Evolutionary conservation across 2,329 filamentous ascomycete genomes (phyloP).

Genomic region (Ramularia endophylla): DNA sequence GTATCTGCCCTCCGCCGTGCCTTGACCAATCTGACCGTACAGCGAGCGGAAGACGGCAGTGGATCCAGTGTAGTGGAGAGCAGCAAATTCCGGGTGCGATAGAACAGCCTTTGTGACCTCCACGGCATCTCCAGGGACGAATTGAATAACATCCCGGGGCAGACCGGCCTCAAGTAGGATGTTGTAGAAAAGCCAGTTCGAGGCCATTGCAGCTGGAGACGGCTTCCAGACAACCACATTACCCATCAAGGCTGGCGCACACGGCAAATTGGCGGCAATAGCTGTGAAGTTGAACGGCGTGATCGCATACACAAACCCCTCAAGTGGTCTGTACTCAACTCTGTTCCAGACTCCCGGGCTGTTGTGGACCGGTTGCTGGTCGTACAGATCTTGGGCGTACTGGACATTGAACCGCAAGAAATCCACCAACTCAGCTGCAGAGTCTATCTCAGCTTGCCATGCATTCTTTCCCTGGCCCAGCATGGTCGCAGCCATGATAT

Average conservation of each 20-base stretch:
- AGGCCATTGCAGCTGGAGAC: constrained; percentile 78
- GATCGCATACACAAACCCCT: constrained; percentile 91
- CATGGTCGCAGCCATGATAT: constrained; percentile 93
- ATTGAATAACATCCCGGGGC: constrained; percentile 85
- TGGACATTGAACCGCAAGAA: constrained; percentile 86
- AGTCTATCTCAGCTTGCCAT: constrained; percentile 96
- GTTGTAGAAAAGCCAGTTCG: constrained; percentile 84
- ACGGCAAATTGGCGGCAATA: constrained; percentile 78
- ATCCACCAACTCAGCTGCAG: constrained; percentile 83
- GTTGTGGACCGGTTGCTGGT: constrained; percentile 78
- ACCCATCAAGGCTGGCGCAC: constrained; percentile 76
- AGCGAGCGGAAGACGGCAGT: constrained; percentile 85
- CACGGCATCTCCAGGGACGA: constrained; percentile 81
- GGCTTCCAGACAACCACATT: constrained; percentile 97
- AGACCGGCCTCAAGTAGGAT: constrained; percentile 89
- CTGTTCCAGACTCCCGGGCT: constrained; percentile 83
- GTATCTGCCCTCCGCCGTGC: constrained; percentile 77
- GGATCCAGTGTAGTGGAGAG: constrained; percentile 93
- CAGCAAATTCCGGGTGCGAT: constrained; percentile 72
- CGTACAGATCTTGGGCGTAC: constrained; percentile 85
- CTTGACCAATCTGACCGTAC: constrained; percentile 77
- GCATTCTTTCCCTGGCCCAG: constrained; percentile 95
- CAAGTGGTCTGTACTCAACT: constrained; percentile 78
- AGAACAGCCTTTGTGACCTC: constrained; percentile 75
- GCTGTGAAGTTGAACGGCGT: constrained; percentile 96